Evolutionary conservation across 257 asterid species (phyloP), one percentile per base, ranked within the genome.

Genomic region (Echium plantagineum): DNA sequence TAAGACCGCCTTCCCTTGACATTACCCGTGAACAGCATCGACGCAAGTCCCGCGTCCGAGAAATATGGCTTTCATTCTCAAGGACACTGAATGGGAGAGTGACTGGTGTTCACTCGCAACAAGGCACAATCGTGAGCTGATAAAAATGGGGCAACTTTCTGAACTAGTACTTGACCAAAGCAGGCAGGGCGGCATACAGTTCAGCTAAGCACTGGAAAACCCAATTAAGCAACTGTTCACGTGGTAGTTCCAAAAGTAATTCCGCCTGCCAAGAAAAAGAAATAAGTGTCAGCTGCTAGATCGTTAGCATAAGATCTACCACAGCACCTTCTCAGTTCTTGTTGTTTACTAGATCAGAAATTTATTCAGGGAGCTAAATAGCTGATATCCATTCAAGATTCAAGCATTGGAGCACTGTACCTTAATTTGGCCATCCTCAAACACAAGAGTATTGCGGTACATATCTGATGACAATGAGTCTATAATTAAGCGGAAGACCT

Each of bases 191-290:
- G 46, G 89, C 81, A 73, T 90, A 87, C 49, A 90, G 93, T 75
- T 87, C 98, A 9, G 94, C 83, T 63, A 90, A 72, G 74, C 95
- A 90, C 66, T 83, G 96, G 74, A 90, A 90, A 71, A 90, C 78
- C 98, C 98, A 90, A 75, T 82, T 87, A 21, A 90, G 95, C 80
- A 90, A 71, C 78, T 90, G 96, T 79, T 90, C 96, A 75, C 84
- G 82, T 38, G 98, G 98, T 61, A 90, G 83, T 75, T 90, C 98
- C 85, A 90, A 71, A 59, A 87, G 94, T 24, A 90, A 85, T 79
- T 80, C 95, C 46, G 87, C 98, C 98, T 90, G 80, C 60, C 67
- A 66, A 70, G 19, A 59, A 31, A 60, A n/a, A 15, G 38, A 26
- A 64, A 38, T 38, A 16, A 61, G 30, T n/a, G 59, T 52, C 57